phyloP scores from a whole-genome alignment of 1,139 yeast genomes.

The Nakaseomyces uthaithaninus region DNA sequence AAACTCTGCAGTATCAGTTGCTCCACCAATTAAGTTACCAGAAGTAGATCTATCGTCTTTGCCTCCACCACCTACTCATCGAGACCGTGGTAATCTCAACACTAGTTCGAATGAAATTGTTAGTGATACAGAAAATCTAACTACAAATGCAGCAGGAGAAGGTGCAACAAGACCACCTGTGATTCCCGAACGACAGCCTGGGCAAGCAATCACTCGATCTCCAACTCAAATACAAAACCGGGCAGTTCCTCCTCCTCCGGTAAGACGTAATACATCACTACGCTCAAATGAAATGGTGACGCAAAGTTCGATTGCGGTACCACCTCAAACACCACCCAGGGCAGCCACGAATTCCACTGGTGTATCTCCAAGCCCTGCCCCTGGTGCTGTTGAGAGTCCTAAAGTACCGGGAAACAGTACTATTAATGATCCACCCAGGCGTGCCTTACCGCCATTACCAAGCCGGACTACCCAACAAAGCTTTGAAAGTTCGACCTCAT shows the following conservation, averaged over 20 bases:
- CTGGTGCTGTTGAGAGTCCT: background rate
- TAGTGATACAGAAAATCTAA: background rate
- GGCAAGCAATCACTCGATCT: background rate
- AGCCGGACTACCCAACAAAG: background rate
- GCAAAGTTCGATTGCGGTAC: background rate
- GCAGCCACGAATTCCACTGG: background rate
- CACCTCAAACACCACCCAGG: constrained; percentile 3
- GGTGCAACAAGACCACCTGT: background rate
- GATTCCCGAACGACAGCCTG: background rate
- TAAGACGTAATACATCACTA: background rate
- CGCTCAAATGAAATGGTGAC: too few species aligned
- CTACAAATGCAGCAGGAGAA: background rate
- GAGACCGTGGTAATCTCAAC: constrained; percentile 18
- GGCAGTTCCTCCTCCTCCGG: background rate
- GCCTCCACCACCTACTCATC: constrained; percentile 29
- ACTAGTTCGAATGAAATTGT: too few species aligned
- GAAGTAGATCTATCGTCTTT: constrained; percentile 16
- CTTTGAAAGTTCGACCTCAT: too few species aligned
- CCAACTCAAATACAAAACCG: background rate
- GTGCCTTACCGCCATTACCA: background rate
- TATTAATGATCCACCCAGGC: background rate
- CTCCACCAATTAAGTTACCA: constrained; percentile 11
- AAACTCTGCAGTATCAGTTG: constrained; percentile 16
- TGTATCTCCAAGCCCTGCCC: too few species aligned
- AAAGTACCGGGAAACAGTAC: background rate